Percentiles rank a stretch among this genome's conserved stretches.
These are phyloP conservation scores for Penicillium frequentans DNA, from an alignment of 2,329 filamentous ascomycete species.

Conservation along the genomic window DNA sequence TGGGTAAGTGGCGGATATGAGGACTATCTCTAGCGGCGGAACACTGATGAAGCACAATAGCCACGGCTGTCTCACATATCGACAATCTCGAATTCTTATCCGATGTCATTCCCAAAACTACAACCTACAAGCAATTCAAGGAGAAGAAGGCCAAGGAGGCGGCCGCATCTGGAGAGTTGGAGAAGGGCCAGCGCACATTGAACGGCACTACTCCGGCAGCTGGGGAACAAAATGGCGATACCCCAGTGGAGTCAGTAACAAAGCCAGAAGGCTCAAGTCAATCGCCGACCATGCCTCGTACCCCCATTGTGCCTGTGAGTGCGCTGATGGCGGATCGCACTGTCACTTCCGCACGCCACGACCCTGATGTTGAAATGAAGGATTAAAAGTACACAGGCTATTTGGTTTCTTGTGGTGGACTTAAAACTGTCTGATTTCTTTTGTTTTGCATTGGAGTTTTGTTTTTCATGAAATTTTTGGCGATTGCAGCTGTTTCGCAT, in stretches of 20 bases:
- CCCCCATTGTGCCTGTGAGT: constrained; percentile 48
- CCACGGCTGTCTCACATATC: constrained; percentile 79
- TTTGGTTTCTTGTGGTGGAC: constrained; percentile 1
- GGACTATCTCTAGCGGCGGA: neutral
- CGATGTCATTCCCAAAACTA: constrained; percentile 85
- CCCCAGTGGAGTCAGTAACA: constrained; percentile 14
- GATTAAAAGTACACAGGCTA: constrained; percentile 9
- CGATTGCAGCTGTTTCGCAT: neutral
- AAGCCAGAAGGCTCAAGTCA: constrained; percentile 18
- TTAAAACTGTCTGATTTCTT: constrained; percentile 6
- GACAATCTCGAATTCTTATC: constrained; percentile 94
- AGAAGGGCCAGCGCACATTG: constrained; percentile 41
- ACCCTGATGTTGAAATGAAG: constrained; percentile 62
- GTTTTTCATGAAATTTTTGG: neutral
- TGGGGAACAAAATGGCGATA: constrained; percentile 24
- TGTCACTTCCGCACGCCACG: constrained; percentile 44
- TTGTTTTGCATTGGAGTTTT: constrained; percentile 24
- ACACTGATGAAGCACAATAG: constrained; percentile 44
- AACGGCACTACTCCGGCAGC: constrained; percentile 27
- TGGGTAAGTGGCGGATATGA: constrained; percentile 57
- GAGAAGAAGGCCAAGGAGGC: constrained; percentile 52
- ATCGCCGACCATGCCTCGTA: constrained; percentile 29
- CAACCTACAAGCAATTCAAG: constrained; percentile 77
- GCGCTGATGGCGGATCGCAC: constrained; percentile 58
- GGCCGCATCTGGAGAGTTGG: constrained; percentile 28